Base-by-base conservation (phyloP, 2,329 filamentous ascomycete species). In the Colletotrichum endophyticum region DNA sequence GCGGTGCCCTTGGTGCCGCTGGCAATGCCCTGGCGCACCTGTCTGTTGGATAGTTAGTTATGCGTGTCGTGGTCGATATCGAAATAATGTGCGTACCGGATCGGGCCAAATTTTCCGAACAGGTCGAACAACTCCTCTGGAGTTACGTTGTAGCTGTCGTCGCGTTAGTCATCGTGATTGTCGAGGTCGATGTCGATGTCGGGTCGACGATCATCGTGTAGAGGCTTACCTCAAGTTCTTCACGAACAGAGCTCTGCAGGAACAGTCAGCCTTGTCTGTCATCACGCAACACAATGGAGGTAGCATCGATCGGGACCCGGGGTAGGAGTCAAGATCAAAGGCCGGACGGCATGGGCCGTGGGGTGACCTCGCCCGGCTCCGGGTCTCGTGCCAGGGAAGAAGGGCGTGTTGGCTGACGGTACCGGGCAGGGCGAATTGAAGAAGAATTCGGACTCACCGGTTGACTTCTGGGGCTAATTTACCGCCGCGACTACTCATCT, bases 391-490 rank as follows among this genome's bases (percentile, higher is more conserved):
- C 28, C 72, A 75, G 72, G 76, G 57, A 66, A 44, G 66, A 56
- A 39, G 53, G 64, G 57, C n/a, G 72, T 70, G 44, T 69, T 64
- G 62, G 62, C 62, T 61, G 70, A 66, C 66, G 44, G 16, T 36
- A 74, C 70, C 62, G 62, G 53, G 66, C 27, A 62, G 15, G 63
- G 44, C 53, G 62, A 67, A 74, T 64, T 73, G 76, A 77, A 64
- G 57, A 25, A 70, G 57, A 57, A 63, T 56, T 70, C 64, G 63
- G 73, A 90, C 94, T 85, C 89, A 98, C 96, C 96, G 94, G 91
- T 99, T 99, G 90, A 98, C 96, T 95, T 99, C 97, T 89, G 97
- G 96, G 90, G 96, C 96, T 92, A 99, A 94, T 93, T 98, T 99
- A 89, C 94, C 94, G 90, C 93, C 93, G 90, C 95, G 94, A 95